These are phyloP conservation scores for Ogataea minuta DNA, from an alignment of 805 yeast genomes.

Conservation along the genomic window DNA sequence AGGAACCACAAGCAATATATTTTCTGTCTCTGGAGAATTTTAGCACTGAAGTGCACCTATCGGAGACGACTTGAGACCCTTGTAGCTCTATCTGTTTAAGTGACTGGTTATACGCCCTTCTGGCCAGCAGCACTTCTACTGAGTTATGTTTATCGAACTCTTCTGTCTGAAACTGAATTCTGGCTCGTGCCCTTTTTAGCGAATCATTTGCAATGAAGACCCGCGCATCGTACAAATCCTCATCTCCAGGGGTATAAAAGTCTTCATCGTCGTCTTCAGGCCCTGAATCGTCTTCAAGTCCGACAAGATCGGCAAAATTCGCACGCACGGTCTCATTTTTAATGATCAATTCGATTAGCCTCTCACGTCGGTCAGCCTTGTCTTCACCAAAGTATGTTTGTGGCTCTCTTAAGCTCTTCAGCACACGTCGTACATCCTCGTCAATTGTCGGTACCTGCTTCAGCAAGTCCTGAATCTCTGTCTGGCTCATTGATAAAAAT, in stretches of 20 bases:
- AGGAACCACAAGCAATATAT: slow-evolving; percentile 65
- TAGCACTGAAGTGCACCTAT: slow-evolving; percentile 65
- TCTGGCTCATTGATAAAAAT: slow-evolving; percentile 1
- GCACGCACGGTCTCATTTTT: slow-evolving; percentile 30
- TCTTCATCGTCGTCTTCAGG: slow-evolving; percentile 52
- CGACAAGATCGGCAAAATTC: slow-evolving; percentile 12
- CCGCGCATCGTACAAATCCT: slow-evolving; percentile 52
- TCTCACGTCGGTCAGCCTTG: slow-evolving; percentile 49
- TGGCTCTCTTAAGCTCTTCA: slow-evolving; percentile 56
- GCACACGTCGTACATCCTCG: slow-evolving; percentile 50
- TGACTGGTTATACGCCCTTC: slow-evolving; percentile 19
- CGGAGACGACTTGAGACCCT: slow-evolving; percentile 72
- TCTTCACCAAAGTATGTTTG: slow-evolving; percentile 58
- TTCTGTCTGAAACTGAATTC: slow-evolving; percentile 39
- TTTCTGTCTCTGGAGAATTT: slow-evolving; percentile 40
- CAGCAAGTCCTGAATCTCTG: slow-evolving; percentile 12
- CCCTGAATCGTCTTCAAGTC: slow-evolving; percentile 4
- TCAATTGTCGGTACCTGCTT: slow-evolving; percentile 61
- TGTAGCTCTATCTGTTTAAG: slow-evolving; percentile 40
- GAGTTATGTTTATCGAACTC: slow-evolving; percentile 32
- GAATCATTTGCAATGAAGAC: slow-evolving; percentile 51
- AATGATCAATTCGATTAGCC: slow-evolving; percentile 48
- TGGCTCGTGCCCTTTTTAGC: slow-evolving; percentile 39
- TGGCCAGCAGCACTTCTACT: slow-evolving; percentile 11
- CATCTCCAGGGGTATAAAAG: slow-evolving; percentile 78